Evolutionary conservation across 371 early-diverging fungal genomes (phyloP).

Genomic region (Mucor racemosus): DNA sequence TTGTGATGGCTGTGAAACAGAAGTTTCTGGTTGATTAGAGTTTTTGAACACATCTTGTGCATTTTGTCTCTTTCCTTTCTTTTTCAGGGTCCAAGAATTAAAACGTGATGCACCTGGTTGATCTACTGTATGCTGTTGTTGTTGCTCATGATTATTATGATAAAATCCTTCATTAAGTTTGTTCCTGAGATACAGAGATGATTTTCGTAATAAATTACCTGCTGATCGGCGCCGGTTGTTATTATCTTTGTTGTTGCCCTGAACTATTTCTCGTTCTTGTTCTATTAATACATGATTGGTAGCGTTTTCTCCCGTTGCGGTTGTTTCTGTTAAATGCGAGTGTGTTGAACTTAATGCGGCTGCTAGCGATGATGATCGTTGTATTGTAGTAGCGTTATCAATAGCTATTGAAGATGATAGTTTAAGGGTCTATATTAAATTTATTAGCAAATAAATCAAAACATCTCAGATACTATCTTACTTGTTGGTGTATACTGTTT

Average conservation of each 20-base stretch:
- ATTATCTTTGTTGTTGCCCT: not conserved
- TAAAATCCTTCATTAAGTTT: slow-evolving; percentile 18
- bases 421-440: not conserved
- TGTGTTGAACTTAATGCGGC: not conserved
- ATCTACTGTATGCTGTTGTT: not conserved
- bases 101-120: slow-evolving; percentile 16
- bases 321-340: not conserved
- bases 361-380: not conserved
- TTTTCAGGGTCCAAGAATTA: slow-evolving; percentile 21
- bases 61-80: slow-evolving; percentile 16
- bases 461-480: not conserved
- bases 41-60: slow-evolving; percentile 17
- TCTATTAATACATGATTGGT: slow-evolving; percentile 5
- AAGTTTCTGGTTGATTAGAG: not conserved
- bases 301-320: not conserved
- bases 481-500: not conserved
- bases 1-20: not conserved
- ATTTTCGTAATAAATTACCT: slow-evolving; percentile 29
- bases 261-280: not conserved
- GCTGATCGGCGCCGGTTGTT: slow-evolving; percentile 18
- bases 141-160: not conserved
- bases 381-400: not conserved
- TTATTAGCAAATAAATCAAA: no score
- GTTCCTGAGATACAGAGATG: slow-evolving; percentile 26
- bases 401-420: not conserved